A percentile compares a stretch with the other conserved stretches of the same genome.
phyloP scores from a whole-genome alignment of 805 yeast genomes.

The Wickerhamomyces chaumierensis region DNA sequence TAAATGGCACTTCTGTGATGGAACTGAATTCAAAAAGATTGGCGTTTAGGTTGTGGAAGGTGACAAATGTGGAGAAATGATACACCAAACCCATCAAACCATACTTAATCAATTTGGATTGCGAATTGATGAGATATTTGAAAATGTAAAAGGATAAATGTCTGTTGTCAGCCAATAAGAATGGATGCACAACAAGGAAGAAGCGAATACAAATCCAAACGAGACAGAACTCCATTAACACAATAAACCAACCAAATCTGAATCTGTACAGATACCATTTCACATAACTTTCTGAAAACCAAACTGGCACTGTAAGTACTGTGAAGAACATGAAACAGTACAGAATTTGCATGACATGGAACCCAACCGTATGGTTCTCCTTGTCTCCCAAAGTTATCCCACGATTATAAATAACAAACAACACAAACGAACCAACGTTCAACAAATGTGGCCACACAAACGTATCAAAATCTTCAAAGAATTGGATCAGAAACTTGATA shows the following conservation, averaged over 20 bases:
- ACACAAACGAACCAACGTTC: slow-evolving; percentile 41
- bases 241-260: slow-evolving; percentile 17
- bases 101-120: slow-evolving; percentile 33
- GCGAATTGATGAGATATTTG: slow-evolving; percentile 44
- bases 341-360: slow-evolving; percentile 73
- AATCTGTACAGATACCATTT: slow-evolving; percentile 25
- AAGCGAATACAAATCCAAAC: slow-evolving; percentile 39
- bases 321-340: slow-evolving; percentile 61
- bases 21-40: slow-evolving; percentile 25
- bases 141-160: slow-evolving; percentile 86
- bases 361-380: slow-evolving; percentile 60
- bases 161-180: slow-evolving; percentile 85
- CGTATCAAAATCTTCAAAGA: slow-evolving; percentile 23
- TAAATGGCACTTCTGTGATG: slow-evolving; percentile 25
- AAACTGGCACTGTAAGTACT: slow-evolving; percentile 62
- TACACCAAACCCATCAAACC: slow-evolving; percentile 52
- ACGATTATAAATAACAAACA: slow-evolving; percentile 55
- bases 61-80: slow-evolving; percentile 41
- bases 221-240: slow-evolving; percentile 20
- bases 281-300: slow-evolving; percentile 40
- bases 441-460: slow-evolving; percentile 36
- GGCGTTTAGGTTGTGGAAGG: slow-evolving; percentile 23
- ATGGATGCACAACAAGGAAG: slow-evolving; percentile 78
- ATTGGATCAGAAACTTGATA: slow-evolving; percentile 25
- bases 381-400: slow-evolving; percentile 91